These are phyloP conservation scores for Aspergillus fumigatus DNA, from an alignment of 2,329 filamentous ascomycete species.

Conservation along the genomic window DNA sequence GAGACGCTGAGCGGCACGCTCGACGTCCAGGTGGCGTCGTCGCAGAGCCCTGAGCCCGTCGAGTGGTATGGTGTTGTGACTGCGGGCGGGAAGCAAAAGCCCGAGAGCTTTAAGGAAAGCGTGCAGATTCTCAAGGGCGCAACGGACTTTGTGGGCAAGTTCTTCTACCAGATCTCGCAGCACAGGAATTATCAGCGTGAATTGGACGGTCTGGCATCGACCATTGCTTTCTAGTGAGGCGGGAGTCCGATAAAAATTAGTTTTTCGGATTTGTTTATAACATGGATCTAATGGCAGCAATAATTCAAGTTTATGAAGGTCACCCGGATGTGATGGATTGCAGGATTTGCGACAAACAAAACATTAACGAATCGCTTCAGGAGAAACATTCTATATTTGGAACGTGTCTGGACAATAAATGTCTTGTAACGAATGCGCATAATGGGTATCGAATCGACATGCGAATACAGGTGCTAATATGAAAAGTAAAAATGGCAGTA, in stretches of 20 bases:
- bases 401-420: not conserved
- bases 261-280: not conserved
- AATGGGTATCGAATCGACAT: slow-evolving; percentile 3
- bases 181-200: slow-evolving; percentile 73
- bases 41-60: slow-evolving; percentile 45
- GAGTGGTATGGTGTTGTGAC: slow-evolving; percentile 78
- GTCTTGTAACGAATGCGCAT: slow-evolving; percentile 2
- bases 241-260: too few relatives aligned
- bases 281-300: not conserved
- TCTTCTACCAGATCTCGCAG: slow-evolving; percentile 64
- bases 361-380: not conserved
- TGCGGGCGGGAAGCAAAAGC: slow-evolving; percentile 47
- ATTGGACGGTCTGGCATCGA: slow-evolving; percentile 60
- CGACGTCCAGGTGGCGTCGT: slow-evolving; percentile 48
- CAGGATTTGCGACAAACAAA: not conserved
- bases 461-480: not conserved
- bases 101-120: slow-evolving; percentile 58
- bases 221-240: slow-evolving; percentile 63
- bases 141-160: slow-evolving; percentile 65
- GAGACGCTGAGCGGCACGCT: slow-evolving; percentile 41
- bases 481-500: not conserved
- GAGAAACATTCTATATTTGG: not conserved
- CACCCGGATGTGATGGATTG: not conserved
- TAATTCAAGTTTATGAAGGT: not conserved
- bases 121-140: slow-evolving; percentile 63